phyloP scores from a whole-genome alignment of 129 eudicot species.

The Chrysanthemum seticuspe region DNA sequence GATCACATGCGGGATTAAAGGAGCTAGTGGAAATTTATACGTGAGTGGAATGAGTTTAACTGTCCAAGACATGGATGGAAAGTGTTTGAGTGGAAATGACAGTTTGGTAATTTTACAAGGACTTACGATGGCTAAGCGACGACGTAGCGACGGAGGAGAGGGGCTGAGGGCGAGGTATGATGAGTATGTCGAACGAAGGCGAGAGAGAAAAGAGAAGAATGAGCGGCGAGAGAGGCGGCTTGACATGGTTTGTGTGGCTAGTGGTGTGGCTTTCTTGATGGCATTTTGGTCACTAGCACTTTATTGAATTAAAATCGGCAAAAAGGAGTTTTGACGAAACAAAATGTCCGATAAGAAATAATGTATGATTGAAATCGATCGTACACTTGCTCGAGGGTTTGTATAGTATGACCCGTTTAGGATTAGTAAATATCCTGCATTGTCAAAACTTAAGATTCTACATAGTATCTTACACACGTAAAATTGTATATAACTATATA shows the following conservation, averaged over 20 bases:
- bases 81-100: conserved; percentile 31
- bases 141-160: conserved; percentile 17
- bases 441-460: no score
- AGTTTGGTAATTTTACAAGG: conserved; percentile 36
- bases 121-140: not conserved
- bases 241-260: conserved; percentile 30
- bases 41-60: conserved; percentile 36
- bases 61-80: conserved; percentile 31
- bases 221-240: conserved; percentile 39
- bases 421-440: not conserved
- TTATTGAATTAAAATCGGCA: not conserved
- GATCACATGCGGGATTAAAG: conserved; percentile 28
- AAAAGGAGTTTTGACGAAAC: not conserved
- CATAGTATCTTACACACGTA: no score
- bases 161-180: conserved; percentile 20
- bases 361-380: conserved; percentile 8
- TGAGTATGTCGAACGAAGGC: conserved; percentile 27
- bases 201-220: conserved; percentile 27
- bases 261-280: conserved; percentile 34
- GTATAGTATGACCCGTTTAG: no score
- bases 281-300: conserved; percentile 37
- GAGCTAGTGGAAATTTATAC: conserved; percentile 22
- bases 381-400: not conserved
- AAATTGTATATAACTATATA: no score
- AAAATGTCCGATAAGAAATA: not conserved